These are phyloP conservation scores for Ensete ventricosum DNA, from an alignment of 176 grass and related monocot species.

Conservation along the genomic window DNA sequence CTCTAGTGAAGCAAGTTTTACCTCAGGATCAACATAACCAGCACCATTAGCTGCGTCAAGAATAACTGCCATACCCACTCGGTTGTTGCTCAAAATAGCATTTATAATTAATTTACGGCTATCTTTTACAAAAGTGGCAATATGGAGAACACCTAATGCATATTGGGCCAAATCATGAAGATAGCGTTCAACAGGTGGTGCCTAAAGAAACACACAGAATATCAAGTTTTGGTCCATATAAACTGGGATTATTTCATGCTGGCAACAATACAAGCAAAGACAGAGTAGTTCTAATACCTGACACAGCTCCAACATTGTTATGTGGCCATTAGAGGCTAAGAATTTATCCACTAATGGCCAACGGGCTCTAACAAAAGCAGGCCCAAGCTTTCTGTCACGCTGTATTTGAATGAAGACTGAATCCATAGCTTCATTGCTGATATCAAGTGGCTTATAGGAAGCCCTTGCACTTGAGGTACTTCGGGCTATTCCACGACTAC, in stretches of 20 bases:
- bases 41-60: constrained; percentile 71
- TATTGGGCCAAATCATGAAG: constrained; percentile 90
- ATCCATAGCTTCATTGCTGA: constrained; percentile 87
- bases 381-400: constrained; percentile 85
- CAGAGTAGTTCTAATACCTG: constrained; percentile 43
- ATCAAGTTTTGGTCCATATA: not conserved
- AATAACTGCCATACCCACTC: constrained; percentile 71
- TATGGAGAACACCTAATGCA: constrained; percentile 91
- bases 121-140: constrained; percentile 69
- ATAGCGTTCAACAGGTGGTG: constrained; percentile 68
- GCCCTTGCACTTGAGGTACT: constrained; percentile 71
- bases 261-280: not conserved
- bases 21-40: constrained; percentile 90
- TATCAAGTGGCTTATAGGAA: constrained; percentile 87
- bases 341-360: constrained; percentile 82
- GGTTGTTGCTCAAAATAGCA: constrained; percentile 77
- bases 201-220: constrained; percentile 36
- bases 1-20: constrained; percentile 21
- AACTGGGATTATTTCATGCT: not conserved
- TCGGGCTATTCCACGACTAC: constrained; percentile 58
- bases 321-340: constrained; percentile 78
- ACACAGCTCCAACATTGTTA: constrained; percentile 81
- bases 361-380: constrained; percentile 69
- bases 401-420: constrained; percentile 84
- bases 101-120: constrained; percentile 81